phyloP scores from a whole-genome alignment of 345 rosid genomes.

The Boechera stricta region DNA sequence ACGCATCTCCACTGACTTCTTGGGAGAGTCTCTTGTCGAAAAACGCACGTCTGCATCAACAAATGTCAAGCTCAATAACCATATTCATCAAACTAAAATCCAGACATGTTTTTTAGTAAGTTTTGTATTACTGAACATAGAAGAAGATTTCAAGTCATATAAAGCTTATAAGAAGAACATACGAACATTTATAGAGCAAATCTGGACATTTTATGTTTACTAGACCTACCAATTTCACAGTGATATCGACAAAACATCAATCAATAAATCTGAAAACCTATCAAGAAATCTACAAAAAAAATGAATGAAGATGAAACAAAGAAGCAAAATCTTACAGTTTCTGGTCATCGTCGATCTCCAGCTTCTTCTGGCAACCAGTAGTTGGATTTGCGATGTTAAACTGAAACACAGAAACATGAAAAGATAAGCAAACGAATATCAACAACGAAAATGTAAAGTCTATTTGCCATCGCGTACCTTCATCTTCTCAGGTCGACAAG shows the following conservation, averaged over 20 bases:
- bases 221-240: neutral
- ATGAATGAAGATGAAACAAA: neutral
- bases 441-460: neutral
- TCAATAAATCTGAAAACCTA: neutral
- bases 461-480: constrained; percentile 21
- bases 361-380: constrained; percentile 65
- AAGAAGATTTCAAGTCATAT: neutral
- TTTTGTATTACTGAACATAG: neutral
- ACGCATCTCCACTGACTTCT: constrained; percentile 80
- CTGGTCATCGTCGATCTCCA: constrained; percentile 59
- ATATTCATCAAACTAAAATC: neutral
- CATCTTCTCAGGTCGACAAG: constrained; percentile 32
- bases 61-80: neutral
- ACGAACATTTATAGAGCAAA: neutral
- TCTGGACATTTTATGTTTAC: neutral
- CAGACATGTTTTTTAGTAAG: neutral
- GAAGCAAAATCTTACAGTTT: constrained; percentile 47
- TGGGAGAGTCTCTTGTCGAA: constrained; percentile 80
- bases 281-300: neutral
- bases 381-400: constrained; percentile 59
- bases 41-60: constrained; percentile 59
- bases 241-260: neutral
- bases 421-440: constrained; percentile 13
- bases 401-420: constrained; percentile 34
- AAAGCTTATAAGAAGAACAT: neutral